A percentile compares a stretch with the other conserved stretches of the same genome.
Evolutionary conservation across 1,139 yeast species (phyloP).

Genomic region (Blastobotrys indianensis): DNA sequence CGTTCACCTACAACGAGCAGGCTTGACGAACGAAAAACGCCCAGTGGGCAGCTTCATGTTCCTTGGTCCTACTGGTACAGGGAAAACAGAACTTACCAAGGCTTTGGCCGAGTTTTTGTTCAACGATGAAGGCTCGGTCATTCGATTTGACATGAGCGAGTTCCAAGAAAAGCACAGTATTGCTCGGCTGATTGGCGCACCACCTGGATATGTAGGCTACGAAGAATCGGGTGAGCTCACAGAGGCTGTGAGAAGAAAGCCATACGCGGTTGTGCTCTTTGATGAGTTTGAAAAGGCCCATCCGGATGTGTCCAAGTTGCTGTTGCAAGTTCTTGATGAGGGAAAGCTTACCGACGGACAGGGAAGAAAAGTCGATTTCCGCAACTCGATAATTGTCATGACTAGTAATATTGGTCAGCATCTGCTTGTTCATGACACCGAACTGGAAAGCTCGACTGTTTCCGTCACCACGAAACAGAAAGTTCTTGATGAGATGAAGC

Average conservation of each 20-base stretch:
- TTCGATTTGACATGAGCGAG: constrained; percentile 95
- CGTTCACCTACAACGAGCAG: constrained; percentile 93
- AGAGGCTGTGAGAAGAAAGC: constrained; percentile 91
- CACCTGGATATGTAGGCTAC: constrained; percentile 96
- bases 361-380: constrained; percentile 89
- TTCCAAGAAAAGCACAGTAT: constrained; percentile 92
- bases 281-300: constrained; percentile 98
- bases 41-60: constrained; percentile 97
- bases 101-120: constrained; percentile 86
- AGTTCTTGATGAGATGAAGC: constrained; percentile 63
- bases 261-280: constrained; percentile 85
- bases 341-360: constrained; percentile 92
- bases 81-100: constrained; percentile 92
- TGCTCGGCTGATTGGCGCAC: constrained; percentile 90
- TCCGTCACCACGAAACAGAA: constrained; percentile 44
- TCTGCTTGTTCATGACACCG: constrained; percentile 61
- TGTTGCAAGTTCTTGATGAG: constrained; percentile 90
- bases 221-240: constrained; percentile 92
- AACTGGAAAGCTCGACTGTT: constrained; percentile 44
- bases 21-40: constrained; percentile 84
- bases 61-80: constrained; percentile 97
- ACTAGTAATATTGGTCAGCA: constrained; percentile 97
- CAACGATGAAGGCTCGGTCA: constrained; percentile 78
- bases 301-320: constrained; percentile 80
- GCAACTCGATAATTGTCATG: constrained; percentile 93